Evolutionary conservation across 345 rosid genomes (phyloP).

Genomic region (Eucalyptus albens): DNA sequence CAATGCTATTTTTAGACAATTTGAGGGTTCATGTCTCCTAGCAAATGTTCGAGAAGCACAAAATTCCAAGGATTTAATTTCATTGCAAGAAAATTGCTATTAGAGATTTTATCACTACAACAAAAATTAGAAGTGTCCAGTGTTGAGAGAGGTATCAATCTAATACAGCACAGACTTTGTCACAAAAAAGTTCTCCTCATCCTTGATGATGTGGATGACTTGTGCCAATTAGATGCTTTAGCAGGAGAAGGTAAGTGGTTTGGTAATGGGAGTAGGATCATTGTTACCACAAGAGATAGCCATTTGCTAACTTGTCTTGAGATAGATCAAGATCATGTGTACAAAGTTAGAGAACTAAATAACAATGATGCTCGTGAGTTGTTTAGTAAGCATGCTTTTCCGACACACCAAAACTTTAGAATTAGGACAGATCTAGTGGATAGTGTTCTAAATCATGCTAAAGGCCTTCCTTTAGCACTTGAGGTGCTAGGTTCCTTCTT

Average conservation of each 20-base stretch:
- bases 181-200: neutral
- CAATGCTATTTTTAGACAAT: neutral
- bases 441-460: neutral
- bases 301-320: neutral
- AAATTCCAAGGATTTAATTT: neutral
- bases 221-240: fast-evolving
- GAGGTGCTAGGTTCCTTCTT: neutral
- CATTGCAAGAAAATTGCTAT: neutral
- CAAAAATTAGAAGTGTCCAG: neutral
- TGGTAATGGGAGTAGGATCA: neutral
- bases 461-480: neutral
- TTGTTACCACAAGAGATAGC: neutral
- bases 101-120: neutral
- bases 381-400: neutral
- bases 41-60: neutral
- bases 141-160: neutral
- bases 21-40: neutral
- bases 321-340: neutral
- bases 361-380: neutral
- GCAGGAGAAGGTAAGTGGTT: neutral
- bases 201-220: neutral
- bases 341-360: fast-evolving
- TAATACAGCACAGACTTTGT: neutral
- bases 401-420: fast-evolving
- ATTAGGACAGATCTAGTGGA: neutral